Conservation (phyloP, 306 rosid genomes). For the Spatholobus suberectus region DNA sequence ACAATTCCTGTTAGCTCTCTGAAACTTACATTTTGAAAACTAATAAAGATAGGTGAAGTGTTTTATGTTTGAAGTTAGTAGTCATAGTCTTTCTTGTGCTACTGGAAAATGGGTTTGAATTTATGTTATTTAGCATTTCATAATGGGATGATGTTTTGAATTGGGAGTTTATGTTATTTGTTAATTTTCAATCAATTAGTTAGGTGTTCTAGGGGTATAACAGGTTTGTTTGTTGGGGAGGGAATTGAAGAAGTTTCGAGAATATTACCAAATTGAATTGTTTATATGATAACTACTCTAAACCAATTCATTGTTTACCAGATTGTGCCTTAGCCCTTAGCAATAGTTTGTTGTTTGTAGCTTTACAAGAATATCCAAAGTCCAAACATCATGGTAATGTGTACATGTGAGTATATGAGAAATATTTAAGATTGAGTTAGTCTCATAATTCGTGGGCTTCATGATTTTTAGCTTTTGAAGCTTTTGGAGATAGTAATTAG, state of each 20-base stretch:
- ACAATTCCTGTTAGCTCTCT: too few species aligned
- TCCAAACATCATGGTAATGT: not conserved
- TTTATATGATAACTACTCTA: conserved; percentile 1
- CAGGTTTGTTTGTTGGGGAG: not conserved
- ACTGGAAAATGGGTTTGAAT: too few species aligned
- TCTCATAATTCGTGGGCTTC: not conserved
- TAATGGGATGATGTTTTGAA: too few species aligned
- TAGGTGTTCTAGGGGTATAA: not conserved
- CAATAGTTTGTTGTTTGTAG: not conserved
- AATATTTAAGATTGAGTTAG: conserved; percentile 5
- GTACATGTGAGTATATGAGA: conserved; percentile 1
- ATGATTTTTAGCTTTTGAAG: not conserved
- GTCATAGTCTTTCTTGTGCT: too few species aligned
- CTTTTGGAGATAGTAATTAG: conserved; percentile 32
- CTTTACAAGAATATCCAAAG: conserved; percentile 1
- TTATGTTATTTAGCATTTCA: too few species aligned
- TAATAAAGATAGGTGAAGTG: too few species aligned
- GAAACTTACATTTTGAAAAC: too few species aligned
- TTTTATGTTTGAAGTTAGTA: too few species aligned
- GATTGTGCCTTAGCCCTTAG: not conserved
- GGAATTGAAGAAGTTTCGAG: not conserved
- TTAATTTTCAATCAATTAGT: not conserved
- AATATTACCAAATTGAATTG: not conserved
- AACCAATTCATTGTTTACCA: not conserved
- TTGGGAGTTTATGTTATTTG: too few species aligned